These are phyloP conservation scores for Elsinoe ampelina DNA, from an alignment of 2,329 filamentous ascomycete species.

Conservation along the genomic window DNA sequence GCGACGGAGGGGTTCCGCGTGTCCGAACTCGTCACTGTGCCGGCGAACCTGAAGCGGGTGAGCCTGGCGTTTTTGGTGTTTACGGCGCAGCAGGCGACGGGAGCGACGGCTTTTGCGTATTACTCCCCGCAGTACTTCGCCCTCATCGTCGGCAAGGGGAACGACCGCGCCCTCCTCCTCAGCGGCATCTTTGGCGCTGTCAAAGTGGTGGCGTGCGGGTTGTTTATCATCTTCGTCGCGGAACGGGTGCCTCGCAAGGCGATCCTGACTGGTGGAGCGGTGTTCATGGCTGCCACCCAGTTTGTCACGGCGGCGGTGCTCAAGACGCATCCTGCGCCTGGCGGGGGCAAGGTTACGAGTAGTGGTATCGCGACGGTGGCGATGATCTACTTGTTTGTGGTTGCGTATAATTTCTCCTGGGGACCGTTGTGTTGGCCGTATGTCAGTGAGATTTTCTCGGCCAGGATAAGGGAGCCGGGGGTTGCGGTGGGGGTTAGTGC, in stretches of 20 bases:
- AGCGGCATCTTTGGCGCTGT: slow-evolving; percentile 47
- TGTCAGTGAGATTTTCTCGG: slow-evolving; percentile 44
- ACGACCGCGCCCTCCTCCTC: slow-evolving; percentile 38
- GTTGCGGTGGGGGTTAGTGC: slow-evolving; percentile 42
- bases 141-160: slow-evolving; percentile 38
- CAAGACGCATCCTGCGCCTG: slow-evolving; percentile 21
- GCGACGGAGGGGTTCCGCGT: slow-evolving; percentile 36
- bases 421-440: slow-evolving; percentile 46
- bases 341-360: slow-evolving; percentile 22
- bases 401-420: slow-evolving; percentile 46
- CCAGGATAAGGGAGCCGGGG: slow-evolving; percentile 41
- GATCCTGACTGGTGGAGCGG: slow-evolving; percentile 24
- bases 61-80: slow-evolving; percentile 40
- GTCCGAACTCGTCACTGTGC: slow-evolving; percentile 35
- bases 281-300: slow-evolving; percentile 30
- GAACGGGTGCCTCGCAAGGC: slow-evolving; percentile 40
- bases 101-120: slow-evolving; percentile 46
- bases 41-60: slow-evolving; percentile 38
- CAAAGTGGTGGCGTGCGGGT: slow-evolving; percentile 42
- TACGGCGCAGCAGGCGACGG: slow-evolving; percentile 45
- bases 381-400: slow-evolving; percentile 48
- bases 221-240: slow-evolving; percentile 46
- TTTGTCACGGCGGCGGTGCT: slow-evolving; percentile 26
- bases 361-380: slow-evolving; percentile 43
- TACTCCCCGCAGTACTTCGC: slow-evolving; percentile 48